Evolutionary conservation across 345 rosid species (phyloP).

Genomic region (Tarenaya hassleriana): DNA sequence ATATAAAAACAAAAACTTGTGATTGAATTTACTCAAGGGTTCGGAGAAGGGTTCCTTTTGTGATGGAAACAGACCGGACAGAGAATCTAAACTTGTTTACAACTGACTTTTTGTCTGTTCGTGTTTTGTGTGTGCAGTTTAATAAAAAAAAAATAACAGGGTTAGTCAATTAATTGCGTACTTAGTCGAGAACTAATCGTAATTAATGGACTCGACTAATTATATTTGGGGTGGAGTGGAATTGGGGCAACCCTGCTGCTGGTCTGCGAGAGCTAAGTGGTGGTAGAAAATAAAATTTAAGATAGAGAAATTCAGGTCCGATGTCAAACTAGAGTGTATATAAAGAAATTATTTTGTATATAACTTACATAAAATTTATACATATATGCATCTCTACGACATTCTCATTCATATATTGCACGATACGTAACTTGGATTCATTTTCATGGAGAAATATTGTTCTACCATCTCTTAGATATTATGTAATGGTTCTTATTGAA

Average conservation of each 20-base stretch:
- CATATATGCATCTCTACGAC: conserved; percentile 1
- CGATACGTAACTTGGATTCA: too few species aligned
- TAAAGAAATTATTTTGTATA: conserved; percentile 36
- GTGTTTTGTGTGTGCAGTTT: conserved; percentile 8
- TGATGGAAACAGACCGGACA: conserved; percentile 15
- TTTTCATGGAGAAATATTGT: too few species aligned
- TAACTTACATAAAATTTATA: conserved; percentile 16
- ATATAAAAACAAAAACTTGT: conserved; percentile 33
- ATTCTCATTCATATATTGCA: background rate
- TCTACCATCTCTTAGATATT: too few species aligned
- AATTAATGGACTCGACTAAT: too few species aligned
- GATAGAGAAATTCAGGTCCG: conserved; percentile 42
- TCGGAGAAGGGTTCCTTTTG: conserved; percentile 1
- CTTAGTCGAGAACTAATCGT: too few species aligned
- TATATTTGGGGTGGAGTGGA: conserved; percentile 66
- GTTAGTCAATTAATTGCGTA: conserved; percentile 1
- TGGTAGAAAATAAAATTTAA: conserved; percentile 19
- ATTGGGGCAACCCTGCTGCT: conserved; percentile 51
- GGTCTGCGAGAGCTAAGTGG: conserved; percentile 30
- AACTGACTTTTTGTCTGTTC: conserved; percentile 4
- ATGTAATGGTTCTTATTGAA: too few species aligned
- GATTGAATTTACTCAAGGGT: conserved; percentile 36
- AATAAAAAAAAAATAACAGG: background rate
- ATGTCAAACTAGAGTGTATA: conserved; percentile 63
- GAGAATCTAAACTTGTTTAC: conserved; percentile 1